Percentiles rank a stretch among this genome's conserved stretches.
Conservation (phyloP, 805 yeast species). For the Clavispora fructus region DNA sequence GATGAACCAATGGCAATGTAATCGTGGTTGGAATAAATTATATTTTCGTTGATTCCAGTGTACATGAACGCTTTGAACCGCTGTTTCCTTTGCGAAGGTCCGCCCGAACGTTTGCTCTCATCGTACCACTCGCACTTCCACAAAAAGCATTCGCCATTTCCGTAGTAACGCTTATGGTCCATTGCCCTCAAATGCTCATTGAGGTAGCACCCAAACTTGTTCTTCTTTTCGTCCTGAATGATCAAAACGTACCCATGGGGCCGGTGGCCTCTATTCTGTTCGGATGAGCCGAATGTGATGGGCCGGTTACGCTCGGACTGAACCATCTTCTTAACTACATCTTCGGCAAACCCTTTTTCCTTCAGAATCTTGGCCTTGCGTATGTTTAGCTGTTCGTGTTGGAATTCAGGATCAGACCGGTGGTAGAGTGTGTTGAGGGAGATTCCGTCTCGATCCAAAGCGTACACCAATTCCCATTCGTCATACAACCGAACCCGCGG, state of each 20-base stretch:
- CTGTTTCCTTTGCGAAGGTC: neutral
- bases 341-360: constrained; percentile 34
- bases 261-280: constrained; percentile 15
- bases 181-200: constrained; percentile 70
- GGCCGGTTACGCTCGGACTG: neutral
- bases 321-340: constrained; percentile 29
- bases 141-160: constrained; percentile 92
- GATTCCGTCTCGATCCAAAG: constrained; percentile 91
- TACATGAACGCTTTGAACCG: constrained; percentile 77
- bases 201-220: constrained; percentile 71
- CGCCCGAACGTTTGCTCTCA: constrained; percentile 8
- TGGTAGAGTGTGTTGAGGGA: constrained; percentile 75
- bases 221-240: constrained; percentile 58
- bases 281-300: constrained; percentile 13
- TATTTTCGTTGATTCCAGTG: constrained; percentile 83
- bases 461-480: constrained; percentile 72
- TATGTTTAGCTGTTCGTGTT: constrained; percentile 16
- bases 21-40: constrained; percentile 72
- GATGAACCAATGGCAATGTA: constrained; percentile 88
- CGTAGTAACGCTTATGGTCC: constrained; percentile 72
- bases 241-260: constrained; percentile 70
- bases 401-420: constrained; percentile 42
- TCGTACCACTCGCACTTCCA: constrained; percentile 65
- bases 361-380: constrained; percentile 10
- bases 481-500: constrained; percentile 72